Evolutionary conservation across 106 monocot genomes (phyloP).

Genomic region (Acorus gramineus): DNA sequence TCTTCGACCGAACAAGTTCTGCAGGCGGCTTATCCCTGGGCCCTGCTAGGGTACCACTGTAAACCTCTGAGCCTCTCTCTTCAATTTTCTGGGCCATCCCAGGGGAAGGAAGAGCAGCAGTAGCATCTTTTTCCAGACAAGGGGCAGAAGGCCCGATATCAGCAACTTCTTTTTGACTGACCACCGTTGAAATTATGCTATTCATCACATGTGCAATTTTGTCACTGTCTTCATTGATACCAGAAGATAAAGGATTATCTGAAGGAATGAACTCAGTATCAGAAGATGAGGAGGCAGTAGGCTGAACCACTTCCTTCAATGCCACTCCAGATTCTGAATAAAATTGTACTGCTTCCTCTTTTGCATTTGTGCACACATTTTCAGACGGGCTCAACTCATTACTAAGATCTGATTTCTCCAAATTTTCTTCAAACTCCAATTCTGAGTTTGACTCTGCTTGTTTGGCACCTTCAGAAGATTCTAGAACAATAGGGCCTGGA

Average conservation of each 20-base stretch:
- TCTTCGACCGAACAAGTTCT: conserved; percentile 28
- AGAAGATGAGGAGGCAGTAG: neutral
- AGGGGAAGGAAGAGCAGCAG: neutral
- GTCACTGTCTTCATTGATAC: conserved; percentile 1
- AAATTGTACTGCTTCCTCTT: neutral
- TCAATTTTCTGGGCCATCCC: conserved; percentile 3
- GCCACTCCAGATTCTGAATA: neutral
- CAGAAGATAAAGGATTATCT: conserved; percentile 4
- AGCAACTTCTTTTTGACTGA: conserved; percentile 4
- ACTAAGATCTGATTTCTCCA: neutral
- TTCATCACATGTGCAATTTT: neutral
- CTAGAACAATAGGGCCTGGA: conserved; percentile 8
- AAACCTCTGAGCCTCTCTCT: conserved; percentile 5
- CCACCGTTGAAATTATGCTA: conserved; percentile 2
- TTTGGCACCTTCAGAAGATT: conserved; percentile 4
- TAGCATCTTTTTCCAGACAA: neutral
- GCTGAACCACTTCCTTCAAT: neutral
- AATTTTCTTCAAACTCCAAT: neutral
- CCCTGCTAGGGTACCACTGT: neutral
- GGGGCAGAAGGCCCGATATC: neutral
- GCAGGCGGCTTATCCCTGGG: conserved; percentile 29
- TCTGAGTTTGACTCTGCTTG: neutral
- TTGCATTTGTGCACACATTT: neutral
- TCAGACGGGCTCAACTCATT: conserved; percentile 2
- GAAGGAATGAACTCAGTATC: neutral